phyloP scores from a whole-genome alignment of 2,329 filamentous ascomycete genomes.

The Claviceps pusilla region DNA sequence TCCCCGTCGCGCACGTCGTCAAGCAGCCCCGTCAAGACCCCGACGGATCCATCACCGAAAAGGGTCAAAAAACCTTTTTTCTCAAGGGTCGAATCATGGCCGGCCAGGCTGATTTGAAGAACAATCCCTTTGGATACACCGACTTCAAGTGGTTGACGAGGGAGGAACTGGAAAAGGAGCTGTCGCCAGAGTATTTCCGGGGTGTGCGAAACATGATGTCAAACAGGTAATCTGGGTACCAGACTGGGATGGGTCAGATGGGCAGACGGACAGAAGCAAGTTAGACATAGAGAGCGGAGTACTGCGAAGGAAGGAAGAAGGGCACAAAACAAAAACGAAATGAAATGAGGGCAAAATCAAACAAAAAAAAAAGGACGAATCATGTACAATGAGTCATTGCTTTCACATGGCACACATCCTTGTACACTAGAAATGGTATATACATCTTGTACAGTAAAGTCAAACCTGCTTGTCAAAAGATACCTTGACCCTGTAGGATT shows the following conservation, averaged over 20 bases:
- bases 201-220: constrained; percentile 71
- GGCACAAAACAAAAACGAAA: background rate
- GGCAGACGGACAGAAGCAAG: background rate
- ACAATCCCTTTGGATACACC: constrained; percentile 55
- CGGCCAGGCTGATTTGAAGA: constrained; percentile 70
- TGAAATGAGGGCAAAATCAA: no score
- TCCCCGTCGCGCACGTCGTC: constrained; percentile 69
- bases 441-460: constrained; percentile 1
- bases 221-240: constrained; percentile 40
- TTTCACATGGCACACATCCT: background rate
- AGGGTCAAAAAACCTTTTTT: constrained; percentile 81
- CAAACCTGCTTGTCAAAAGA: background rate
- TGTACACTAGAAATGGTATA: constrained; percentile 1
- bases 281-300: no score
- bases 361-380: background rate
- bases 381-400: background rate
- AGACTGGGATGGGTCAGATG: no score
- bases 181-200: constrained; percentile 56
- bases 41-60: constrained; percentile 26
- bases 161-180: constrained; percentile 62
- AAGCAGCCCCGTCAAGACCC: constrained; percentile 32
- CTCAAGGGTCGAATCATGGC: constrained; percentile 94
- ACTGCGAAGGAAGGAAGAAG: no score
- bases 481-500: no score
- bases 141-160: constrained; percentile 90